Percentiles rank a stretch among this genome's conserved stretches.
Conservation (phyloP, 2,329 filamentous ascomycete genomes). For the Exserohilum rostratum region DNA sequence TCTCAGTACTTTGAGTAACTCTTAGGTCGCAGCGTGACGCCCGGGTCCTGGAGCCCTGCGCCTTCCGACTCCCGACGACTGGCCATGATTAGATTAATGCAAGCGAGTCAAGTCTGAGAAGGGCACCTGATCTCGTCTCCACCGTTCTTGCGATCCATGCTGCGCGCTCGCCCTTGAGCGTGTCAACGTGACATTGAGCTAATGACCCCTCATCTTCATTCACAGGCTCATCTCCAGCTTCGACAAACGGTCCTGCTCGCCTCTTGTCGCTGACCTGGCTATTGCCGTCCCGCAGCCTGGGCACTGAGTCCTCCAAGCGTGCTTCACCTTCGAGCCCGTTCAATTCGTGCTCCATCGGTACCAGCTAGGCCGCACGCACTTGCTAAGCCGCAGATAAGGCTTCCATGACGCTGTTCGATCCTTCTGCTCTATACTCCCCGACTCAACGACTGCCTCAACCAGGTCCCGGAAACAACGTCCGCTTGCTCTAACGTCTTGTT, state of each 20-base stretch:
- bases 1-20: conserved; percentile 8
- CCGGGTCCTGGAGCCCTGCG: conserved; percentile 8
- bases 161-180: conserved; percentile 15
- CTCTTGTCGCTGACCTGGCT: conserved; percentile 4
- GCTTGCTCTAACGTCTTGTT: background rate
- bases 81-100: conserved; percentile 24
- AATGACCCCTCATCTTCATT: conserved; percentile 20
- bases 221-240: conserved; percentile 14
- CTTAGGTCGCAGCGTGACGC: conserved; percentile 16
- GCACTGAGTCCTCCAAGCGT: conserved; percentile 1
- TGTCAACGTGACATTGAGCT: conserved; percentile 28
- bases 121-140: conserved; percentile 25
- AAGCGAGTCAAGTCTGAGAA: conserved; percentile 19
- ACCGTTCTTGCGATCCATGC: conserved; percentile 23
- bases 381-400: conserved; percentile 26
- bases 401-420: conserved; percentile 17
- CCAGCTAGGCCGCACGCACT: conserved; percentile 22
- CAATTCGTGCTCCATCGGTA: conserved; percentile 25
- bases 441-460: conserved; percentile 9
- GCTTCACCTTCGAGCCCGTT: conserved; percentile 9
- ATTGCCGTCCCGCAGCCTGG: conserved; percentile 8
- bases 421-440: conserved; percentile 9
- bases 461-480: background rate
- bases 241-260: conserved; percentile 14
- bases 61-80: conserved; percentile 15